Conservation (phyloP, 805 yeast species). For the Myxozyma melibiosi region DNA sequence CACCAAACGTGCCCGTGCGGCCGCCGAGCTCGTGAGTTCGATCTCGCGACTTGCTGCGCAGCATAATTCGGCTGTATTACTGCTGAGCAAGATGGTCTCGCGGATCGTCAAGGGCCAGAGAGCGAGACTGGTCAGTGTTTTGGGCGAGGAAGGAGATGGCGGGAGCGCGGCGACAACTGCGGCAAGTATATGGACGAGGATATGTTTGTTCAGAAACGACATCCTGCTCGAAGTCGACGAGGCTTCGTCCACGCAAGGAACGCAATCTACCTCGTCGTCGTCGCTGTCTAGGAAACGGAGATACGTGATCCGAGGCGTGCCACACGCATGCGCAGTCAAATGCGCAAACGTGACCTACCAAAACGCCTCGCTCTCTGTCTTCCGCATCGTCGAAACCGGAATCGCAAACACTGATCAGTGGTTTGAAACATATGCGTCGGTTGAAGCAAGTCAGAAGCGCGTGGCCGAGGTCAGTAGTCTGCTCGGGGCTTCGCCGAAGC, state of each 20-base stretch:
- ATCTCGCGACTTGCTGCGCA: slow-evolving; percentile 15
- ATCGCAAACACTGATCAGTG: slow-evolving; percentile 9
- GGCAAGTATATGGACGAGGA: slow-evolving; percentile 24
- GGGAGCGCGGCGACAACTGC: background rate
- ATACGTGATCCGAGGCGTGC: slow-evolving; percentile 17
- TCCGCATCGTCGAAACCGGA: slow-evolving; percentile 18
- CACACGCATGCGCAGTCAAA: slow-evolving; percentile 25
- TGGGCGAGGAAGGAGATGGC: slow-evolving; percentile 23
- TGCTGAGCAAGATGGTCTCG: slow-evolving; percentile 24
- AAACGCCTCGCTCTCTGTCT: slow-evolving; percentile 12
- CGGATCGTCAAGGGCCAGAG: slow-evolving; percentile 10
- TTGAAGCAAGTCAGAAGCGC: no score
- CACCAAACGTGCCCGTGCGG: slow-evolving; percentile 15
- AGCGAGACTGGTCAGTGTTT: slow-evolving; percentile 21
- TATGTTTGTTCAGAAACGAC: slow-evolving; percentile 23
- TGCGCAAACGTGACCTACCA: slow-evolving; percentile 28
- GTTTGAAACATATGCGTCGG: no score
- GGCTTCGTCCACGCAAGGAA: background rate
- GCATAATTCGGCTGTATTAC: slow-evolving; percentile 13
- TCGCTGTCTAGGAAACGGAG: background rate
- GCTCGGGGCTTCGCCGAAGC: no score
- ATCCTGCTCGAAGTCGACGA: background rate
- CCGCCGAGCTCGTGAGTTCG: slow-evolving; percentile 4
- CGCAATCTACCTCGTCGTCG: background rate
- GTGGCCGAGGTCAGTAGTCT: no score